Conservation (phyloP, 305 asterid genomes). For the Stenogyne calaminthoides region DNA sequence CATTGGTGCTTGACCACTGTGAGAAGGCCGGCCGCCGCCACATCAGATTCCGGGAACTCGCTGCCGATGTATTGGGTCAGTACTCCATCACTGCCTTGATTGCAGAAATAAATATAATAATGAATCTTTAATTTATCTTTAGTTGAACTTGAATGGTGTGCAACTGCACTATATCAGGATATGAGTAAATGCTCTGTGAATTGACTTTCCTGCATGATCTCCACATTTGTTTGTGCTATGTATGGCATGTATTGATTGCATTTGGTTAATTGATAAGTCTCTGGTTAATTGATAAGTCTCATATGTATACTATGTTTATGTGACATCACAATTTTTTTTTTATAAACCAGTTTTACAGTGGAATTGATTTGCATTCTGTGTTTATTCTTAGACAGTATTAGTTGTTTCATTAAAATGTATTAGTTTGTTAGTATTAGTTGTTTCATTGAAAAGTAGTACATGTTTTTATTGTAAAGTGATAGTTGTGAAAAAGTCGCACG, state of each 20-base stretch:
- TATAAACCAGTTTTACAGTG: too few relatives aligned
- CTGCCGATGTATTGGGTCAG: conserved; percentile 70
- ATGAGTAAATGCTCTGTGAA: conserved; percentile 11
- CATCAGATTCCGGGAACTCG: conserved; percentile 90
- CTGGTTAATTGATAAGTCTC: too few relatives aligned
- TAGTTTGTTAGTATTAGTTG: neutral
- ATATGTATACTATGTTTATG: too few relatives aligned
- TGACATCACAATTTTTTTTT: too few relatives aligned
- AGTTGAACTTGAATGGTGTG: conserved; percentile 7
- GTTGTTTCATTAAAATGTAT: too few relatives aligned
- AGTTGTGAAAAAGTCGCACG: too few relatives aligned
- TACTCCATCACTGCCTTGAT: neutral
- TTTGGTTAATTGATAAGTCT: neutral
- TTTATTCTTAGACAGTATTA: neutral
- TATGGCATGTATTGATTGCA: neutral
- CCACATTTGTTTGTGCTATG: neutral
- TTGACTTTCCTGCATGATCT: neutral
- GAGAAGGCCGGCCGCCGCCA: conserved; percentile 95
- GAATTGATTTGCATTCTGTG: too few relatives aligned
- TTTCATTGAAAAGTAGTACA: too few relatives aligned
- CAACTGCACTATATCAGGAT: neutral
- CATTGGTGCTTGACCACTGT: conserved; percentile 89
- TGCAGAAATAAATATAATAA: neutral
- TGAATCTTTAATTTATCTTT: neutral
- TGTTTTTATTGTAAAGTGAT: neutral